Evolutionary conservation across 768 basidiomycete genomes (phyloP).

Genomic region (Termitomyces sp.): DNA sequence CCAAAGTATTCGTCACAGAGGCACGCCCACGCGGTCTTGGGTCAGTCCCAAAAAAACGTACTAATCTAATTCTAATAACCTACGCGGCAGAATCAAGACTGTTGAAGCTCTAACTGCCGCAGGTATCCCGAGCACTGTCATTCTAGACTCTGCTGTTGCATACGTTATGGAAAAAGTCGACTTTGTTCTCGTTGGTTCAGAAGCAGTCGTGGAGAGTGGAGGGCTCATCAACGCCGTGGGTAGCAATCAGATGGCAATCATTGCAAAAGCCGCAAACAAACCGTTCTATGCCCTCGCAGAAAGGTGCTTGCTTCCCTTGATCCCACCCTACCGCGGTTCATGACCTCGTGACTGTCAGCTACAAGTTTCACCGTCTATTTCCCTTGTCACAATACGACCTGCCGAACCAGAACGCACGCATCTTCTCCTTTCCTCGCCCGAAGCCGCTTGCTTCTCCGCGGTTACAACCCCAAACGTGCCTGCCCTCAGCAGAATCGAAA

Average conservation of each 20-base stretch:
- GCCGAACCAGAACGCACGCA: constrained; percentile 72
- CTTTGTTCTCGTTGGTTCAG: constrained; percentile 93
- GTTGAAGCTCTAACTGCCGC: constrained; percentile 79
- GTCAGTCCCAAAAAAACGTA: constrained; percentile 41
- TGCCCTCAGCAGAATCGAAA: constrained; percentile 10
- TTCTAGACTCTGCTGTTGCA: constrained; percentile 94
- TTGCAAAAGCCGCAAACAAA: constrained; percentile 91
- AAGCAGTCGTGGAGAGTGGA: constrained; percentile 97
- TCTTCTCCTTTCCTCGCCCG: constrained; percentile 65
- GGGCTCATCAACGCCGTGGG: constrained; percentile 91
- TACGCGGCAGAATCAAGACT: constrained; percentile 72
- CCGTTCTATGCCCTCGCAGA: constrained; percentile 96
- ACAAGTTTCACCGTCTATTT: constrained; percentile 97
- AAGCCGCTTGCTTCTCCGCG: constrained; percentile 22
- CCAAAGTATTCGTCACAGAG: constrained; percentile 90
- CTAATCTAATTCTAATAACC: constrained; percentile 7
- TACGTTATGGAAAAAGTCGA: constrained; percentile 97
- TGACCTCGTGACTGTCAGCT: constrained; percentile 44
- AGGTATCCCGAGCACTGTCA: constrained; percentile 93
- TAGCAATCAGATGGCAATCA: constrained; percentile 94
- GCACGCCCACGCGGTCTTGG: constrained; percentile 86
- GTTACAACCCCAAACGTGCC: constrained; percentile 16
- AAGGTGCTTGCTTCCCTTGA: constrained; percentile 46
- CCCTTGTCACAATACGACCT: constrained; percentile 90
- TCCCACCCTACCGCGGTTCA: constrained; percentile 9